phyloP scores from a whole-genome alignment of 2,329 filamentous ascomycete species.

The Epichloe bromicola region DNA sequence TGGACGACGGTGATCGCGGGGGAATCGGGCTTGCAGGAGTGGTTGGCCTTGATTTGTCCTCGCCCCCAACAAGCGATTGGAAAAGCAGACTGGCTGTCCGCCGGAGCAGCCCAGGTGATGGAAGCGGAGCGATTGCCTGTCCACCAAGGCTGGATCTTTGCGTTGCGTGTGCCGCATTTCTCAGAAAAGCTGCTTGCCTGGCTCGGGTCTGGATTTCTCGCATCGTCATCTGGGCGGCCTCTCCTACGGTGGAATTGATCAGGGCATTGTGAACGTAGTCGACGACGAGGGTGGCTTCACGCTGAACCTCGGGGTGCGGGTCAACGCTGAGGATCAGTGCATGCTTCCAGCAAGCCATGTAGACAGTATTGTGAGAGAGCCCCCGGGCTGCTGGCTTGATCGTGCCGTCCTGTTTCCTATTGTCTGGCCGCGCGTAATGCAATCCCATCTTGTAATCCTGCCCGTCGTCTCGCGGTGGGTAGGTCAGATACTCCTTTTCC shows the following conservation, averaged over 20 bases:
- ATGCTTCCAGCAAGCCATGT: conserved; percentile 89
- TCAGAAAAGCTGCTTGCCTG: conserved; percentile 30
- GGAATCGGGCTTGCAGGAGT: conserved; percentile 17
- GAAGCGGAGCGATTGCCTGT: conserved; percentile 29
- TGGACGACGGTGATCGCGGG: conserved; percentile 17
- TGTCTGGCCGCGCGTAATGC: conserved; percentile 44
- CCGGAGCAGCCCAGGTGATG: conserved; percentile 46
- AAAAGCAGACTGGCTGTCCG: conserved; percentile 52
- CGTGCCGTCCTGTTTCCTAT: conserved; percentile 42
- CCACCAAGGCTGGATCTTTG: conserved; percentile 31
- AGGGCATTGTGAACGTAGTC: conserved; percentile 74
- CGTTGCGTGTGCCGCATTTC: conserved; percentile 26
- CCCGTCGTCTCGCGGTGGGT: conserved; percentile 41
- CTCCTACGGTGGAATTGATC: conserved; percentile 62
- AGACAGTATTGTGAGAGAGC: conserved; percentile 76
- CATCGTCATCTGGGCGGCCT: conserved; percentile 57
- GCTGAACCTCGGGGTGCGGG: conserved; percentile 84
- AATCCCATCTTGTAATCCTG: conserved; percentile 49
- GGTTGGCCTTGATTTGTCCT: conserved; percentile 26
- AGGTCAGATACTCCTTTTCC: conserved; percentile 57
- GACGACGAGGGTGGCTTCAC: conserved; percentile 71
- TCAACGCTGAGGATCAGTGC: conserved; percentile 83
- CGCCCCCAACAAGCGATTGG: conserved; percentile 40
- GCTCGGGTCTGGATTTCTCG: conserved; percentile 53
- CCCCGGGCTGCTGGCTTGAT: conserved; percentile 44